Evolutionary conservation across 208 protist species (phyloP).

Genomic region (Porcisia hertigi): DNA sequence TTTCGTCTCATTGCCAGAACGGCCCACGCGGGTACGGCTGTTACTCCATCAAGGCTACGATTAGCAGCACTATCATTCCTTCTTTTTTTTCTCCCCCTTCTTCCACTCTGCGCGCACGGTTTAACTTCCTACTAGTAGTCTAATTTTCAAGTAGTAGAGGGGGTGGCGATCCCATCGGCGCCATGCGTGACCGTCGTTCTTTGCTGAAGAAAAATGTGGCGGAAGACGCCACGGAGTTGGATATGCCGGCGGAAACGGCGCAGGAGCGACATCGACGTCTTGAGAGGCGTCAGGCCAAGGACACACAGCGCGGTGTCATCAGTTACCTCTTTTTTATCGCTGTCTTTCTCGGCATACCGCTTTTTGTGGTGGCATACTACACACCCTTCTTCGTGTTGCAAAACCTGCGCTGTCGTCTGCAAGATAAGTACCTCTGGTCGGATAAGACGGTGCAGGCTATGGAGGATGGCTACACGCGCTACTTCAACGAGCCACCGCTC

Average conservation of each 20-base stretch:
- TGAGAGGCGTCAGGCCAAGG: slow-evolving; percentile 23
- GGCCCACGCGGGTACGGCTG: not conserved
- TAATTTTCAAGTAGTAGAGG: not conserved
- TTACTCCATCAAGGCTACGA: not conserved
- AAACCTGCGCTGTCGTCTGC: slow-evolving; percentile 62
- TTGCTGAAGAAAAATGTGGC: slow-evolving; percentile 9
- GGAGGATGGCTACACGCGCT: slow-evolving; percentile 60
- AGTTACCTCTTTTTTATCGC: slow-evolving; percentile 60
- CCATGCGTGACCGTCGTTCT: slow-evolving; percentile 36
- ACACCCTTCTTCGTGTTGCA: slow-evolving; percentile 88
- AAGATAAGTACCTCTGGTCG: slow-evolving; percentile 54
- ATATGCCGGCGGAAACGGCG: slow-evolving; percentile 40
- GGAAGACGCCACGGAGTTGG: slow-evolving; percentile 11
- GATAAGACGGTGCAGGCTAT: slow-evolving; percentile 47
- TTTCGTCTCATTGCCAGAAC: not conserved
- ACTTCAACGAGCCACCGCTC: slow-evolving; percentile 64
- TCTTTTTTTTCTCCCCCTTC: not conserved
- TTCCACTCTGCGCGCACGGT: not conserved
- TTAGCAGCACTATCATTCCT: not conserved
- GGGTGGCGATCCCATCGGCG: not conserved
- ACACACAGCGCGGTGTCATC: slow-evolving; percentile 37
- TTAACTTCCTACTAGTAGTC: not conserved
- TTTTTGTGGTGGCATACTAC: slow-evolving; percentile 47
- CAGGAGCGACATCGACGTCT: slow-evolving; percentile 26
- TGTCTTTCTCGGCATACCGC: slow-evolving; percentile 56